A percentile compares a stretch with the other conserved stretches of the same genome.
These are phyloP conservation scores for Penstemon eatonii DNA, from an alignment of 257 asterid genomes.

Conservation along the genomic window DNA sequence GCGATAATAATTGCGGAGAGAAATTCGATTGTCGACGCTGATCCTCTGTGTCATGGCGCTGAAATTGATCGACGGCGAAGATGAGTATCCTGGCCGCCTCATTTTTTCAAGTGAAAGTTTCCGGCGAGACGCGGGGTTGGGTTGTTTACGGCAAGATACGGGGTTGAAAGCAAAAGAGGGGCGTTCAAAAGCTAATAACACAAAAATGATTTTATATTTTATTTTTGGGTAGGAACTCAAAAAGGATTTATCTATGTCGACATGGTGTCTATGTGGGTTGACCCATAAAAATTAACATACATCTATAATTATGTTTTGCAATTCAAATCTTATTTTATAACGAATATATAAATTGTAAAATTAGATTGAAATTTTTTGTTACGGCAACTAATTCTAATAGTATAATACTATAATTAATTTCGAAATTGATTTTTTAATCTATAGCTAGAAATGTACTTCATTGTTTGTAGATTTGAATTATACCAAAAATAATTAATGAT, in stretches of 20 bases:
- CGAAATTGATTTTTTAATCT: too few relatives aligned
- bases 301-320: too few relatives aligned
- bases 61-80: slow-evolving; percentile 49
- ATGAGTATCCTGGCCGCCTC: slow-evolving; percentile 62
- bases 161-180: slow-evolving; percentile 9
- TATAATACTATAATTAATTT: too few relatives aligned
- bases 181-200: too few relatives aligned
- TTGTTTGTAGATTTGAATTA: too few relatives aligned
- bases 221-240: slow-evolving; percentile 3
- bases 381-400: too few relatives aligned
- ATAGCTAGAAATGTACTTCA: too few relatives aligned
- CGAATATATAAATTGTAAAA: too few relatives aligned
- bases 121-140: slow-evolving; percentile 24
- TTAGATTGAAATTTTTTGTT: too few relatives aligned
- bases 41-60: slow-evolving; percentile 43
- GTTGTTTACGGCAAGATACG: slow-evolving; percentile 26
- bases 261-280: slow-evolving; percentile 29
- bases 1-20: slow-evolving; percentile 81
- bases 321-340: too few relatives aligned
- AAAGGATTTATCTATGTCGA: slow-evolving; percentile 31
- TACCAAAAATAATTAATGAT: too few relatives aligned
- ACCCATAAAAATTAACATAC: neutral
- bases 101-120: slow-evolving; percentile 24
- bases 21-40: slow-evolving; percentile 73
- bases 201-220: too few relatives aligned